A percentile compares a stretch with the other conserved stretches of the same genome.
phyloP scores from a whole-genome alignment of 139 green algal genomes.

The Picochlorum sp. region DNA sequence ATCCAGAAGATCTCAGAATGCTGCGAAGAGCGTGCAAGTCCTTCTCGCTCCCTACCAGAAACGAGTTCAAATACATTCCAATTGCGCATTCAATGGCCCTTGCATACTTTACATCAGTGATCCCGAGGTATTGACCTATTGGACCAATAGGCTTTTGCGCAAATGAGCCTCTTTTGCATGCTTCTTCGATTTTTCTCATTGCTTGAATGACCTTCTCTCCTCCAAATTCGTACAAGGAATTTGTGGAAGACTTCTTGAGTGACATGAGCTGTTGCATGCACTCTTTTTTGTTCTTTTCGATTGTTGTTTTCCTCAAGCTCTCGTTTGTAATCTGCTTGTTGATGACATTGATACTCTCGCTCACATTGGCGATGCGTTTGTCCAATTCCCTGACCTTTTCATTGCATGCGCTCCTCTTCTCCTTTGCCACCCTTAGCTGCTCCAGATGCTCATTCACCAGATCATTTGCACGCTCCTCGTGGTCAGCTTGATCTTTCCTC shows the following conservation, averaged over 20 bases:
- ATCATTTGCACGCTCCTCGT: no score
- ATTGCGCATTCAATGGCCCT: slow-evolving; percentile 18
- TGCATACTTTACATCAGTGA: slow-evolving; percentile 28
- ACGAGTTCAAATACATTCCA: slow-evolving; percentile 12
- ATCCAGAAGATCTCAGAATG: slow-evolving; percentile 4
- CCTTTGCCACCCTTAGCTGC: background rate
- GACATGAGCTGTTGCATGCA: background rate
- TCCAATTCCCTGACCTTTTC: background rate
- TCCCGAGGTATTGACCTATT: slow-evolving; percentile 17
- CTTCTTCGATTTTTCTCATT: slow-evolving; percentile 5
- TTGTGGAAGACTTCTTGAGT: slow-evolving; percentile 10
- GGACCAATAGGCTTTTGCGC: slow-evolving; percentile 33
- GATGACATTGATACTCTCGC: background rate
- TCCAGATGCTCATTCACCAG: slow-evolving; percentile 1
- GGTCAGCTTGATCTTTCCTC: no score
- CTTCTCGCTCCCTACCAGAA: slow-evolving; percentile 23
- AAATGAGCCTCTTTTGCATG: slow-evolving; percentile 9
- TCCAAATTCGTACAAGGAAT: slow-evolving; percentile 19
- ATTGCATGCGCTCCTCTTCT: background rate
- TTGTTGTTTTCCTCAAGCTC: slow-evolving; percentile 3
- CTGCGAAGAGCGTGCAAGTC: slow-evolving; percentile 20
- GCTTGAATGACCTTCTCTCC: slow-evolving; percentile 8
- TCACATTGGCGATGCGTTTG: background rate
- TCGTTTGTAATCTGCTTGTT: slow-evolving; percentile 7
- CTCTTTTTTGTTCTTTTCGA: background rate